Base-by-base conservation (phyloP, 768 basidiomycete species). In the Lactifluus pinguis region DNA sequence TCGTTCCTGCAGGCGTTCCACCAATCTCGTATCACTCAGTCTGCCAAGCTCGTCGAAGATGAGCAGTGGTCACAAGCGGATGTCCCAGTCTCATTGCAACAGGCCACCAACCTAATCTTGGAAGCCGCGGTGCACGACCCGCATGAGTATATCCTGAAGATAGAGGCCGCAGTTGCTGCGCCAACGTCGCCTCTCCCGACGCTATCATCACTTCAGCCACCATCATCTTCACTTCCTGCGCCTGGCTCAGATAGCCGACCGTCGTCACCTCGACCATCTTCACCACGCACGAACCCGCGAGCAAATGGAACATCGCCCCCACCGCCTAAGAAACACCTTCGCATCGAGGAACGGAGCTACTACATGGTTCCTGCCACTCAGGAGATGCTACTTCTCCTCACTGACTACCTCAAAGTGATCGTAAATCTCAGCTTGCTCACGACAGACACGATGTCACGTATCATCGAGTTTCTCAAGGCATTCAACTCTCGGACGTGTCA, bases 391-490 rank as follows among this genome's bases (percentile, higher is more conserved):
- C 73, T 75, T 17, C 76, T 95, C 3, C 76, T 98, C 15, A 69
- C 84, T 42, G 94, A 98, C 70, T 99, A 99, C 72, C 76, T 98
- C 54, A 83, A 83, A 63, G 80, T 98, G 47, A 84, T 98, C 52
- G 79, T 95, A 64, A 98, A 95, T 70, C 75, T 98, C 63, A 81
- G 88, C 39, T 82, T 90, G 72, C 78, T 99, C 53, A 94, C 92
- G 51, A 97, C 90, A 60, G 95, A 99, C 69, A 85, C 87, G n/a
- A 95, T 98, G 91, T 83, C 85, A 63, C 83, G 92, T 39, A 80
- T 95, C 29, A 91, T 98, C 65, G 97, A 99, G 72, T 95, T 95
- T 70, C 77, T 99, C 61, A 98, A 98, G 75, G 87, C 94, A 30
- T 98, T 95, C 78, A 99, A 99, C 72, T 98, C 95, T 34, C 97